Evolutionary conservation across 73 alveolate genomes (phyloP), one percentile per base, ranked within the genome.

Genomic region (Breviolum minutum): DNA sequence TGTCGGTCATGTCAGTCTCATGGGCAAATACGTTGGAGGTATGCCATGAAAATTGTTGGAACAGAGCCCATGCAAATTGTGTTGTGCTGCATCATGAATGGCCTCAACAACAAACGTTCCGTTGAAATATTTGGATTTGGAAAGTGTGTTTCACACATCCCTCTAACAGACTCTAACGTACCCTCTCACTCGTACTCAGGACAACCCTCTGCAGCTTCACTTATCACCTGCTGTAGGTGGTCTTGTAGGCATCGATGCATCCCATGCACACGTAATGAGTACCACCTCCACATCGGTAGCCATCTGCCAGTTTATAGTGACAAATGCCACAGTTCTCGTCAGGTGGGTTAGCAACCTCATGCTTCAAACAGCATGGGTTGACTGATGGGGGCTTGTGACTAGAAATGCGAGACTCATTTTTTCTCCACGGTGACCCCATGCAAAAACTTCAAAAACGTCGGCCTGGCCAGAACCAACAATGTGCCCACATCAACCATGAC

Each of bases 261-360:
- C 99, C 99, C 99, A 94, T 94, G 63, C 99, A 94, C 66, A 94
- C 99, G n/a, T 80, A 94, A 85, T 94, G 99, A 30, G 99, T 94
- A 19, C 99, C 99, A 16, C 99, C 99, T 13, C 98, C 98, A 61
- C 98, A 92, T 54, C 98, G 89, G 74, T 92, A 92, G 91, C 99
- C 99, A 60, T 94, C 99, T 24, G 99, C 90, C 82, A 94, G 76
- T 54, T 54, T 40, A 74, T 94, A 94, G 61, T 63, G 86, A 94
- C 99, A 94, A 61, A 94, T 94, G 61, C 99, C 99, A 20, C 99
- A 94, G 94, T 94, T 94, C 63, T 62, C 94, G 26, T 79, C 99
- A 10, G 99, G 99, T 8, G 99, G 99, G 73, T 94, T 63, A 13
- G 99, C 94, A 12, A 92, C 98, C 98, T 92, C 54, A 40, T 40